Base-by-base conservation (phyloP, 208 protist genomes). In the Trypanosoma cruzi region DNA sequence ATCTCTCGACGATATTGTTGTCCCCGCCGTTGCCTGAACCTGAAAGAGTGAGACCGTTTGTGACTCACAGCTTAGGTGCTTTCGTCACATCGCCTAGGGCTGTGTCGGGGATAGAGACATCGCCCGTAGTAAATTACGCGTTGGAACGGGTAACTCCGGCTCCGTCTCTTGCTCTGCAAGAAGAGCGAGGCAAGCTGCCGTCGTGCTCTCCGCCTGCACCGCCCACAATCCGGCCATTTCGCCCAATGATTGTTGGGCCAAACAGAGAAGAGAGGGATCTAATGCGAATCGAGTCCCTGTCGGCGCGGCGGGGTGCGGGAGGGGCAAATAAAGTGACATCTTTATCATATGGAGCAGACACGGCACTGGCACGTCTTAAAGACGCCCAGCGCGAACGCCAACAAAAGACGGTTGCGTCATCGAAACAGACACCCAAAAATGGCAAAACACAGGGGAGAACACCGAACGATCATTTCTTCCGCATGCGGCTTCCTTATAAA, bases 251-350 rank as follows among this genome's bases (percentile, higher is more conserved):
- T 40, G 73, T 77, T 55, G 80, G 71, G 54, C 82, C 82, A 13
- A 71, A 63, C 0, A 78, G 70, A 34, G 82, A 85, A 50, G 77
- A 78, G 22, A 52, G 64, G 36, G 54, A 72, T 4, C 79, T 91
- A 66, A 50, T 91, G 54, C 73, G 66, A 20, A 75, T 91, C 28
- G 64, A 80, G 29, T 67, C 77, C 4, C 32, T 86, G 54, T 24
- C 52, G 4, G n/a, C 57, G 37, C 29, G 49, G 56, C 56, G 53
- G 29, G 16, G 10, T 46, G 18, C 10, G 40, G 71, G 67, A n/a
- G 59, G 37, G 13, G 54, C 24, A 5, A 34, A 26, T 26, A 53
- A 31, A 2, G 20, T n/a, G 26, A 29, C 64, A 29, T 58, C 62
- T 14, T 53, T 68, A 3, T 36, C 69, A 7, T 14, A 24, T 29